These are phyloP conservation scores for Dovyalis caffra DNA, from an alignment of 345 rosid species.

Conservation along the genomic window DNA sequence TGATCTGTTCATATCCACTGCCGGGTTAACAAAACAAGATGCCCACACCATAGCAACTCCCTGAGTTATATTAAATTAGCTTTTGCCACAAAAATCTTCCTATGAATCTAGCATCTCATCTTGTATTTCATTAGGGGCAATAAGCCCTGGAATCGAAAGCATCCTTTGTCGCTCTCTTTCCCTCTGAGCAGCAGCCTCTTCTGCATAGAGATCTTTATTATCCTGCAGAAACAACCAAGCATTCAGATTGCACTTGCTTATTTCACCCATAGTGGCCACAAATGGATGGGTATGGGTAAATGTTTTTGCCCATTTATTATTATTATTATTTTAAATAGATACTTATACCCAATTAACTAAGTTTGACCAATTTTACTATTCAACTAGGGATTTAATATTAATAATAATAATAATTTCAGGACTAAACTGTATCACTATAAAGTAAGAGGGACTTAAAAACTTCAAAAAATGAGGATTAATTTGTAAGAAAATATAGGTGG, in stretches of 20 bases:
- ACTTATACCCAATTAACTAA: neutral
- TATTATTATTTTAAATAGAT: too few species aligned
- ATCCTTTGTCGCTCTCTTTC: constrained; percentile 70
- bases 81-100: constrained; percentile 24
- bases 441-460: neutral
- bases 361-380: neutral
- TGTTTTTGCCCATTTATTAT: neutral
- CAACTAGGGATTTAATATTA: neutral
- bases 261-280: neutral
- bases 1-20: constrained; percentile 23
- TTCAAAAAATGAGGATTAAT: neutral
- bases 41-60: constrained; percentile 19
- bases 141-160: constrained; percentile 74
- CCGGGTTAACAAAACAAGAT: constrained; percentile 16
- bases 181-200: constrained; percentile 74
- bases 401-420: neutral
- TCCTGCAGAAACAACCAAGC: constrained; percentile 39
- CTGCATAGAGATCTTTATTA: constrained; percentile 77
- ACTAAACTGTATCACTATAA: neutral
- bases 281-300: neutral
- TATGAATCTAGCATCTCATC: constrained; percentile 83
- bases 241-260: neutral
- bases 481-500: neutral
- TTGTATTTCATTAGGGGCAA: constrained; percentile 72
- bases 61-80: constrained; percentile 28